Conservation (phyloP, 2,329 filamentous ascomycete species). For the Penicillium concentricum region DNA sequence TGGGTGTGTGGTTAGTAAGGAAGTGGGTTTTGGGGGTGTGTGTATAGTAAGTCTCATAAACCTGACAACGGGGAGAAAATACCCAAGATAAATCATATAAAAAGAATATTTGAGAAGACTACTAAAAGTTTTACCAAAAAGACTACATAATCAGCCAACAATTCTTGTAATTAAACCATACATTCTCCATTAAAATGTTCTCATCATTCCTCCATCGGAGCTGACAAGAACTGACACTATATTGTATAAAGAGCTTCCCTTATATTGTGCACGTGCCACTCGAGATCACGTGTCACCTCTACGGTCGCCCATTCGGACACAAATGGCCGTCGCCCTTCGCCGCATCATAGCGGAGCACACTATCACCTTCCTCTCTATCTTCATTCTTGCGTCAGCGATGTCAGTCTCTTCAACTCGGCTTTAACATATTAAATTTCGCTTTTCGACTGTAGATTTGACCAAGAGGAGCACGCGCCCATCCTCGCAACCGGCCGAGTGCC, state of each 20-base stretch:
- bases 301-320: constrained; percentile 19
- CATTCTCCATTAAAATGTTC: neutral
- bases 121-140: no score
- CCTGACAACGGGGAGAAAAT: no score
- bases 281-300: constrained; percentile 19
- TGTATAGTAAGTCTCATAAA: no score
- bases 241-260: neutral
- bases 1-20: no score
- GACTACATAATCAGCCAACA: no score
- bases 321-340: constrained; percentile 36
- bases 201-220: neutral
- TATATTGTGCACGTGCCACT: neutral
- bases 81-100: no score
- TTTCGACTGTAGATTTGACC: neutral
- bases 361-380: constrained; percentile 15
- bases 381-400: constrained; percentile 25
- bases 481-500: constrained; percentile 39
- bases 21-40: no score
- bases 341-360: constrained; percentile 28
- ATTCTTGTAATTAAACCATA: no score
- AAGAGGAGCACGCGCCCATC: constrained; percentile 17
- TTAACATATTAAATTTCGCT: constrained; percentile 5
- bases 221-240: neutral
- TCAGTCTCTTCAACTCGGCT: constrained; percentile 15
- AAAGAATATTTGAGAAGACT: no score